A percentile compares a stretch with the other conserved stretches of the same genome.
Conservation (phyloP, 768 basidiomycete species). For the Tulasnella calospora region DNA sequence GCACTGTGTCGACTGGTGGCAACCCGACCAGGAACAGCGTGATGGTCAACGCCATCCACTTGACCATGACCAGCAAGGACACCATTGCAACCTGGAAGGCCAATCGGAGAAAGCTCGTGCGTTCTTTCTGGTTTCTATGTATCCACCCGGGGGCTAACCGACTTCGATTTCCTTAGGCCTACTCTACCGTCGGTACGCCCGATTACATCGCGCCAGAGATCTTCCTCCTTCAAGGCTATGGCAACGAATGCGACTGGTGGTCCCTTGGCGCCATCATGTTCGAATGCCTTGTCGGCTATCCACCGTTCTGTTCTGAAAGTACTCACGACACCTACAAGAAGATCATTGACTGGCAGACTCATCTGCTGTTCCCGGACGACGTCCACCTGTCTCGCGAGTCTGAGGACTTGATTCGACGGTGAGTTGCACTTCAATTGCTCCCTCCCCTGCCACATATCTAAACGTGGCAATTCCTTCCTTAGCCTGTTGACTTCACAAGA, state of each 20-base stretch:
- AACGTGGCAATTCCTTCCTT: background rate
- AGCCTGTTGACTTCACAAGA: constrained; percentile 78
- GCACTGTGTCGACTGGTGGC: constrained; percentile 32
- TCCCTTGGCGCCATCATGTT: constrained; percentile 98
- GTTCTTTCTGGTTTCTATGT: constrained; percentile 30
- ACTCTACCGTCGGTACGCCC: constrained; percentile 95
- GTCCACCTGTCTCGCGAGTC: constrained; percentile 88
- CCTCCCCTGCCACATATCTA: background rate
- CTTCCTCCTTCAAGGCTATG: constrained; percentile 94
- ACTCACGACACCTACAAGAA: constrained; percentile 98
- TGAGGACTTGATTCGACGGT: constrained; percentile 75
- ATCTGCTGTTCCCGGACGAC: constrained; percentile 87
- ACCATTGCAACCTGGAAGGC: constrained; percentile 99
- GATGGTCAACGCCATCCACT: constrained; percentile 93
- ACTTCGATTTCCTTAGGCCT: constrained; percentile 54
- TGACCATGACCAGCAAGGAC: constrained; percentile 91
- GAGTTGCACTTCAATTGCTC: background rate
- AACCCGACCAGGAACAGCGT: constrained; percentile 79
- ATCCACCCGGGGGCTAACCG: background rate
- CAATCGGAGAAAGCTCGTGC: constrained; percentile 87
- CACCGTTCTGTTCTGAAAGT: constrained; percentile 93
- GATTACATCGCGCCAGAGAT: constrained; percentile 97
- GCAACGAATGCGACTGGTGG: constrained; percentile 99
- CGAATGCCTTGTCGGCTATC: constrained; percentile 94
- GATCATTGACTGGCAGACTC: constrained; percentile 89